Percentiles rank a stretch among this genome's conserved stretches.
Conservation (phyloP, 306 rosid genomes). For the Quercus bicolor region DNA sequence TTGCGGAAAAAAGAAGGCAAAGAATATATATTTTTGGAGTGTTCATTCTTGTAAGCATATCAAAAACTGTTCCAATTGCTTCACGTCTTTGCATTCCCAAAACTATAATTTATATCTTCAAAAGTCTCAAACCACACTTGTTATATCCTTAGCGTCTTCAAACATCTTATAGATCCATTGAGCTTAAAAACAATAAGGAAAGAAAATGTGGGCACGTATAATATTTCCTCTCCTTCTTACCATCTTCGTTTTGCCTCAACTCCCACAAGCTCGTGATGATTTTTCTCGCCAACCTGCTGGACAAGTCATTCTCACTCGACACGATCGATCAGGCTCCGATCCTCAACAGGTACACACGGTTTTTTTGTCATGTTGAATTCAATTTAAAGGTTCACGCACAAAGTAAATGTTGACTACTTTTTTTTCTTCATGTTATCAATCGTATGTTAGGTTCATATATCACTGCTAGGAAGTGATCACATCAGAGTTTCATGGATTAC, state of each 20-base stretch:
- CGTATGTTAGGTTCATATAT: constrained; percentile 57
- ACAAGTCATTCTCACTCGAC: constrained; percentile 4
- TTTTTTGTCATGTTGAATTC: too few species aligned
- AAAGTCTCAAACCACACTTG: neutral
- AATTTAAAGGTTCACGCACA: too few species aligned
- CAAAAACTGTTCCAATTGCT: constrained; percentile 17
- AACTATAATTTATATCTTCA: neutral
- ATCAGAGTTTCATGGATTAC: constrained; percentile 78
- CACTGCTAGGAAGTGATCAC: constrained; percentile 57
- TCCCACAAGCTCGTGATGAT: constrained; percentile 12
- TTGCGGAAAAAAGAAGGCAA: neutral
- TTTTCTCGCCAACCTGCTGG: constrained; percentile 28
- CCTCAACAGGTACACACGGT: constrained; percentile 13
- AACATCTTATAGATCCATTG: neutral
- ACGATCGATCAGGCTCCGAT: constrained; percentile 26
- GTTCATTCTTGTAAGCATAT: constrained; percentile 3
- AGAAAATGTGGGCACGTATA: neutral
- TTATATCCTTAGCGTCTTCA: neutral
- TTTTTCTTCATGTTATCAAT: neutral
- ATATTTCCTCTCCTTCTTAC: constrained; percentile 12
- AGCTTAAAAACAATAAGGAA: neutral
- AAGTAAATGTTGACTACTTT: too few species aligned
- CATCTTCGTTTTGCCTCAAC: constrained; percentile 2
- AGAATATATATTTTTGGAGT: too few species aligned
- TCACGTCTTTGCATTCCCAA: constrained; percentile 26